Conservation (phyloP, 441 rosid genomes). For the Gossypium schwendimanii region DNA sequence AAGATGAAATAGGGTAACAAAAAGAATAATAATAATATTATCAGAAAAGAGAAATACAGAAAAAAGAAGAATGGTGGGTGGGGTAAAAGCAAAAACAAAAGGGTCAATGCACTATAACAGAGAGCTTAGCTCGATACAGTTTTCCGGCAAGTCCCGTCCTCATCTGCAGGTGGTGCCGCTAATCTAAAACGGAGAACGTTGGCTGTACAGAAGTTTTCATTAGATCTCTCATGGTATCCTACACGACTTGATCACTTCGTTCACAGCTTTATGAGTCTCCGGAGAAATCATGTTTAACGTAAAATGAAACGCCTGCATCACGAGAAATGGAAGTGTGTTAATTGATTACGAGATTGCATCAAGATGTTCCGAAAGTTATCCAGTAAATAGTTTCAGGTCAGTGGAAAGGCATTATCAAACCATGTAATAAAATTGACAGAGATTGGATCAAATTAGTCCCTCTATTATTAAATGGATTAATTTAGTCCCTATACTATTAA, state of each 20-base stretch:
- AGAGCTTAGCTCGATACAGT: conserved; percentile 16
- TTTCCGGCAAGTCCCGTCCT: conserved; percentile 16
- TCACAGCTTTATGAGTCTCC: conserved; percentile 87
- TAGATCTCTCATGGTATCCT: conserved; percentile 43
- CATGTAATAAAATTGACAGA: background rate
- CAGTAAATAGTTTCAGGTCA: background rate
- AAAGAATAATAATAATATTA: conserved; percentile 16
- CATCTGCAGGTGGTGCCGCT: background rate
- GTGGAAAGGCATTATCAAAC: background rate
- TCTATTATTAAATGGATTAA: too few relatives aligned
- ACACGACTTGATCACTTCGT: conserved; percentile 86
- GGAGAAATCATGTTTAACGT: conserved; percentile 86
- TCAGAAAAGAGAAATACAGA: background rate
- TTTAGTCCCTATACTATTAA: too few relatives aligned
- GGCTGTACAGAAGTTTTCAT: conserved; percentile 50
- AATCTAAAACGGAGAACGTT: conserved; percentile 21
- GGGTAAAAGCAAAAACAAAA: background rate
- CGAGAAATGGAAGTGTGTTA: background rate
- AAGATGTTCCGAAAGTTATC: background rate
- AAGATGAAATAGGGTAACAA: conserved; percentile 8
- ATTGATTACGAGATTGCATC: background rate
- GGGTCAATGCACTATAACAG: conserved; percentile 18
- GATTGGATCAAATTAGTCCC: too few relatives aligned
- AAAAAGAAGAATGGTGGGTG: background rate
- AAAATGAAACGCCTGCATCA: conserved; percentile 72